These are phyloP conservation scores for Leccinum fibrillosum DNA, from an alignment of 768 basidiomycete genomes.

Conservation along the genomic window DNA sequence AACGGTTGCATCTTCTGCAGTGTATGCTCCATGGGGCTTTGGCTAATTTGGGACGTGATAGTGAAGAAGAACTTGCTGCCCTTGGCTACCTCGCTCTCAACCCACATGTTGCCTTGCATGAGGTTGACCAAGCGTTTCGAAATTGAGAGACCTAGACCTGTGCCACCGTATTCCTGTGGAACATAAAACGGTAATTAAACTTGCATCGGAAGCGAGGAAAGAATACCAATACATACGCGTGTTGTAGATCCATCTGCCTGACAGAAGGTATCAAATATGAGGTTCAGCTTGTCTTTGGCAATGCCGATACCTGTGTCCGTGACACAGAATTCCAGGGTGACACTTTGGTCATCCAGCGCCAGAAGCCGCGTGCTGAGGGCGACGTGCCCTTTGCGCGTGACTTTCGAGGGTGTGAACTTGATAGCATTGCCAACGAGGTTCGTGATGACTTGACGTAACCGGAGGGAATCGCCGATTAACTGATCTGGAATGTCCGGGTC, in stretches of 20 bases:
- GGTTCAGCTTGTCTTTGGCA: constrained; percentile 94
- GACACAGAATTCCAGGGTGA: constrained; percentile 95
- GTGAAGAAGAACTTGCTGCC: constrained; percentile 98
- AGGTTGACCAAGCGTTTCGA: constrained; percentile 95
- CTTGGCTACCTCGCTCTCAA: constrained; percentile 89
- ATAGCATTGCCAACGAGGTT: constrained; percentile 95
- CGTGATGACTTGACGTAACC: constrained; percentile 92
- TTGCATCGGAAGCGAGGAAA: constrained; percentile 7
- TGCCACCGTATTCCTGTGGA: constrained; percentile 89
- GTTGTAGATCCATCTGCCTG: constrained; percentile 99
- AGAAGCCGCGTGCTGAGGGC: constrained; percentile 82
- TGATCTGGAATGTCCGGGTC: constrained; percentile 96
- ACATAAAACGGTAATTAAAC: constrained; percentile 15
- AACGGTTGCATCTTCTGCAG: constrained; percentile 83
- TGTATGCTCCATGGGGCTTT: constrained; percentile 68
- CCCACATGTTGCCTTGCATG: constrained; percentile 99
- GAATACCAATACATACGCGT: constrained; percentile 48
- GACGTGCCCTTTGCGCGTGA: constrained; percentile 80
- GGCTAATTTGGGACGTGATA: constrained; percentile 81
- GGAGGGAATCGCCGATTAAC: constrained; percentile 92
- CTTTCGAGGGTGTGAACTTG: constrained; percentile 90
- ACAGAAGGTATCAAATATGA: constrained; percentile 99
- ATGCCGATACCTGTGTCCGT: constrained; percentile 98
- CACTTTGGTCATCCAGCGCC: constrained; percentile 74
- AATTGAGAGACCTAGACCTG: constrained; percentile 93